A percentile compares a stretch with the other conserved stretches of the same genome.
Evolutionary conservation across 2,329 filamentous ascomycete genomes (phyloP).

Genomic region (Myriosclerotinia curreyana): DNA sequence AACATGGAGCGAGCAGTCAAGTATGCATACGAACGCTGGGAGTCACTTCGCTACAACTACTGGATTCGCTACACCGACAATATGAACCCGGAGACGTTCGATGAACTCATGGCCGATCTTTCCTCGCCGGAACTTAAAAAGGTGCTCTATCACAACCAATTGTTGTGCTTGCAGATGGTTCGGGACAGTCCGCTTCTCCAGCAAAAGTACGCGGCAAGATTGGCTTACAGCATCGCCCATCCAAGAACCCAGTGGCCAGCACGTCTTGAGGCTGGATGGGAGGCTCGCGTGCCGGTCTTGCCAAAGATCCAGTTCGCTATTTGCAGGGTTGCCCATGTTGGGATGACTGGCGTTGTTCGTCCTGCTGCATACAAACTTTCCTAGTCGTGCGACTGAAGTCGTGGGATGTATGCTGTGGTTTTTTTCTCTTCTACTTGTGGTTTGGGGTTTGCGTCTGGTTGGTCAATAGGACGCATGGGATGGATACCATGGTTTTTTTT

Average conservation of each 20-base stretch:
- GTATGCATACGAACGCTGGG: neutral
- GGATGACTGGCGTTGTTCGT: neutral
- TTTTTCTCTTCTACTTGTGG: neutral
- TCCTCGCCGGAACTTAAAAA: neutral
- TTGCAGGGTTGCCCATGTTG: neutral
- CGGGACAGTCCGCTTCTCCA: neutral
- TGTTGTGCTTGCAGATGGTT: neutral
- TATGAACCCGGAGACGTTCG: neutral
- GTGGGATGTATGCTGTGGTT: neutral
- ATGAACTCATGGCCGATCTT: neutral
- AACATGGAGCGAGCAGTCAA: conserved; percentile 6
- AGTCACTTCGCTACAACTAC: neutral
- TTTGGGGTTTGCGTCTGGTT: neutral
- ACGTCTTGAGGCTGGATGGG: neutral
- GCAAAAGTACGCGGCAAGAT: neutral
- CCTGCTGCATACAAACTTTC: neutral
- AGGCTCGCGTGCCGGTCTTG: neutral
- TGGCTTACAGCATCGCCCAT: neutral
- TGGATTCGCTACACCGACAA: neutral
- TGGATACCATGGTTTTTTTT: neutral
- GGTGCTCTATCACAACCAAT: neutral
- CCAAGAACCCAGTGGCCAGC: neutral
- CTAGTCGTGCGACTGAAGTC: neutral
- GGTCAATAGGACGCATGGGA: neutral
- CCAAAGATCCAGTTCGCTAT: neutral